phyloP scores from a whole-genome alignment of 352 stramenopile species.

The Pilasporangium apinafurcum region DNA sequence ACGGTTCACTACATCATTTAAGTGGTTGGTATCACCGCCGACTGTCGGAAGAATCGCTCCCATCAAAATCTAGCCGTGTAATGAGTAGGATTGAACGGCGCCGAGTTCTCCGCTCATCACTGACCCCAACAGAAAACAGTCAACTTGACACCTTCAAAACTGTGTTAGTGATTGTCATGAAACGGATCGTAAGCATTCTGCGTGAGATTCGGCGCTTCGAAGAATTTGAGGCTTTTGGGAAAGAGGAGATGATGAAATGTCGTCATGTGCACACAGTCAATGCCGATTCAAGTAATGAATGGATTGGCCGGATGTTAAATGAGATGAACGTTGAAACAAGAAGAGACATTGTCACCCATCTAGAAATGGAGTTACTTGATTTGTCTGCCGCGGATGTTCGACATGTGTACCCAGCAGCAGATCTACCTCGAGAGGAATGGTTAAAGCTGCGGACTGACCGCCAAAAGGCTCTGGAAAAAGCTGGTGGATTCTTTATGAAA shows the following conservation, averaged over 20 bases:
- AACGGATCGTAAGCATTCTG: slow-evolving; percentile 42
- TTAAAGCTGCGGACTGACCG: slow-evolving; percentile 28
- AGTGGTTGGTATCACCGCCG: slow-evolving; percentile 27
- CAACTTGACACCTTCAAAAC: slow-evolving; percentile 57
- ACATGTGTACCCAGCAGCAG: slow-evolving; percentile 7
- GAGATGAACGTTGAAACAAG: slow-evolving; percentile 41
- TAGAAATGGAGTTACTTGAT: slow-evolving; percentile 63
- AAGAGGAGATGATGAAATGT: slow-evolving; percentile 45
- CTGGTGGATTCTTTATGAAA: slow-evolving; percentile 44
- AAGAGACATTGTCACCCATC: slow-evolving; percentile 47
- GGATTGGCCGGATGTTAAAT: slow-evolving; percentile 43
- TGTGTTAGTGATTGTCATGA: slow-evolving; percentile 44
- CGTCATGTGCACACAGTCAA: slow-evolving; percentile 44
- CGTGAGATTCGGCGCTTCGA: slow-evolving; percentile 57
- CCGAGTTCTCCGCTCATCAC: slow-evolving; percentile 31
- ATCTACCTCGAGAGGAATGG: slow-evolving; percentile 40
- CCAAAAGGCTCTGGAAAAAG: slow-evolving; percentile 35
- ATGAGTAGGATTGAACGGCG: slow-evolving; percentile 38
- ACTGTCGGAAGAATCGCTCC: slow-evolving; percentile 3
- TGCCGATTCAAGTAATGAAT: slow-evolving; percentile 34
- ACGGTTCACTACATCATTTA: slow-evolving; percentile 11
- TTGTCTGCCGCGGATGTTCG: slow-evolving; percentile 21
- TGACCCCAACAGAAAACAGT: slow-evolving; percentile 51
- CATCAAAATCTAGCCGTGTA: no score
- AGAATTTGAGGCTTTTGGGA: slow-evolving; percentile 38